Evolutionary conservation across 179 eudicot species (phyloP).

Genomic region (Patellifolia procumbens): DNA sequence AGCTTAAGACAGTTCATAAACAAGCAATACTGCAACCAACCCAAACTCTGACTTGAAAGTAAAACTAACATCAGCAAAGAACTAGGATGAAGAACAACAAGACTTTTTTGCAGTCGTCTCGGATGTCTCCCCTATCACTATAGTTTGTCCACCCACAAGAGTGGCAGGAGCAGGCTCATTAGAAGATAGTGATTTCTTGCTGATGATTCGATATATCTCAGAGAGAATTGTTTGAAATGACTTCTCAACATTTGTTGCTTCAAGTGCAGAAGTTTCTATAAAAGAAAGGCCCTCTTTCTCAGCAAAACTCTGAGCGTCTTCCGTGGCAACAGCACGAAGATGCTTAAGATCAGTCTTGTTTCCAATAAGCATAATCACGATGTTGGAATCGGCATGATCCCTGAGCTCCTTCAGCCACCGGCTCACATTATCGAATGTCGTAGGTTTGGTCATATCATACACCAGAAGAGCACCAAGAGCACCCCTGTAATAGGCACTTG

Average conservation of each 20-base stretch:
- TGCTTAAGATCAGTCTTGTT: conserved; percentile 28
- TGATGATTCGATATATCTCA: conserved; percentile 2
- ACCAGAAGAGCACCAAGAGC: conserved; percentile 13
- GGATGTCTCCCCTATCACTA: conserved; percentile 24
- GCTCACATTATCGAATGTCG: conserved; percentile 13
- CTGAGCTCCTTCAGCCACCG: conserved; percentile 11
- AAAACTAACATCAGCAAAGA: background rate
- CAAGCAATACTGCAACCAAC: background rate
- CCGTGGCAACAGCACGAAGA: conserved; percentile 25
- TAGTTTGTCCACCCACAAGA: conserved; percentile 32
- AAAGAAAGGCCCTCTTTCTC: conserved; percentile 23
- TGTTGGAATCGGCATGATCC: conserved; percentile 10
- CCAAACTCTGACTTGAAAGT: conserved; percentile 10
- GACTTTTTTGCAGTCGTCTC: conserved; percentile 30
- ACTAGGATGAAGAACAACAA: conserved; percentile 37
- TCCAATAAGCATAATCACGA: conserved; percentile 25
- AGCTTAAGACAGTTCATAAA: conserved; percentile 1
- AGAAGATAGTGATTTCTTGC: conserved; percentile 12
- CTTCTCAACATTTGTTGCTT: conserved; percentile 17
- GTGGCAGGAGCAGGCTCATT: conserved; percentile 21
- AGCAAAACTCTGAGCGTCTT: conserved; percentile 19
- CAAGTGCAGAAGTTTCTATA: conserved; percentile 28
- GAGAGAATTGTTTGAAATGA: conserved; percentile 17
- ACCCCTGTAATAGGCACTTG: conserved; percentile 12
- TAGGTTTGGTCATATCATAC: conserved; percentile 7